Percentiles rank a stretch among this genome's conserved stretches.
Conservation (phyloP, 2,329 filamentous ascomycete genomes). For the Neopestalotiopsis clavispora region DNA sequence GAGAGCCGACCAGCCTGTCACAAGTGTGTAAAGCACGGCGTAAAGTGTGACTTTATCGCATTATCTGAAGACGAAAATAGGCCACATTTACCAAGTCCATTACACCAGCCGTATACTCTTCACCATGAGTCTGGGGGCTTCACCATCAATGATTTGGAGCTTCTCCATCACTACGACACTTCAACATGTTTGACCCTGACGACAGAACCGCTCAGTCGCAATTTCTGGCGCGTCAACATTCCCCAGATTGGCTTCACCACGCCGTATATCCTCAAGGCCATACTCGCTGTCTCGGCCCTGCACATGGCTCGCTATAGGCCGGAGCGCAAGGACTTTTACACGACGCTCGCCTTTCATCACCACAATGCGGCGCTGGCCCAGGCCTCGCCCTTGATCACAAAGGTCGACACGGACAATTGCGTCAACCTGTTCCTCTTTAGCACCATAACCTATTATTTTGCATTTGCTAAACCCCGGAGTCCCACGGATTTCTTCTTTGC, state of each 20-base stretch:
- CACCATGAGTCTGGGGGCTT: not conserved
- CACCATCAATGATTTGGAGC: conserved; percentile 37
- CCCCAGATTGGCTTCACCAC: conserved; percentile 42
- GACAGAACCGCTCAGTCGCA: conserved; percentile 34
- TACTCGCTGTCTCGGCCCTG: conserved; percentile 43
- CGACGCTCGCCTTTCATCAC: conserved; percentile 3
- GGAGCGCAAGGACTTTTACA: conserved; percentile 10
- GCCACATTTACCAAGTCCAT: not conserved
- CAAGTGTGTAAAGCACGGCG: conserved; percentile 13
- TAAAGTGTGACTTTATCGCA: conserved; percentile 6
- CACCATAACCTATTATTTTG: conserved; percentile 1
- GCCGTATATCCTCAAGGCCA: conserved; percentile 41
- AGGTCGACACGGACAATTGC: not conserved
- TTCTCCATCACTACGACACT: conserved; percentile 44
- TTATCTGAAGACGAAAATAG: not conserved
- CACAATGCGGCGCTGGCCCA: not conserved
- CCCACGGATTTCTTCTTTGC: conserved; percentile 7
- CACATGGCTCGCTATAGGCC: conserved; percentile 38
- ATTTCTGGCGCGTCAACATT: conserved; percentile 42
- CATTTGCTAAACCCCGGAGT: conserved; percentile 5
- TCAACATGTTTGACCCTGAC: conserved; percentile 43
- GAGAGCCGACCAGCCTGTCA: conserved; percentile 3
- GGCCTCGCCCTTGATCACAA: conserved; percentile 6
- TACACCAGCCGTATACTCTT: not conserved
- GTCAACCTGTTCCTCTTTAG: conserved; percentile 8